Evolutionary conservation across 108 stramenopile species (phyloP).

Genomic region (Tribonema minus): DNA sequence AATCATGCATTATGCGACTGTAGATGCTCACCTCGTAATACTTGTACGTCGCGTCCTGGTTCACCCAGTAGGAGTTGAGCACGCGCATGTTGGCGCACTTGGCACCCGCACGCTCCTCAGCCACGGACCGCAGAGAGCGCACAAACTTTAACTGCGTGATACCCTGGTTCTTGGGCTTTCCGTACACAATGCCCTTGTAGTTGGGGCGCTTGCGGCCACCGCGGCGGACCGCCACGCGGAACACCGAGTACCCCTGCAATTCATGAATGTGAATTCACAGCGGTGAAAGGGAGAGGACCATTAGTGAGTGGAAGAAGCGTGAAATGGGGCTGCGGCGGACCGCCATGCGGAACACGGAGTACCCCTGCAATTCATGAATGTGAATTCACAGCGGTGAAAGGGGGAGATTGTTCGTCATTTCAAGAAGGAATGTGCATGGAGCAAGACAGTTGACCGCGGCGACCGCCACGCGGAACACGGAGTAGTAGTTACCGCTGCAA

Average conservation of each 20-base stretch:
- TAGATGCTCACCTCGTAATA: constrained; percentile 85
- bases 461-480: no score
- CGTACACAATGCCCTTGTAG: constrained; percentile 98
- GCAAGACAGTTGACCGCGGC: no score
- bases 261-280: no score
- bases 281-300: no score
- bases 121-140: constrained; percentile 91
- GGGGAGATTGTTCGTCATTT: no score
- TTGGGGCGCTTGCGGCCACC: constrained; percentile 99
- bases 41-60: constrained; percentile 99
- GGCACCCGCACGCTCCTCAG: constrained; percentile 98
- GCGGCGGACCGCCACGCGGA: constrained; percentile 97
- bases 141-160: constrained; percentile 98
- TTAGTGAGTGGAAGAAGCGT: no score
- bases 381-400: no score
- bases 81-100: constrained; percentile 92
- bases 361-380: constrained; percentile 70
- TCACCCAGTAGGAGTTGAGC: constrained; percentile 99
- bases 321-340: no score
- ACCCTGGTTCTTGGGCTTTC: constrained; percentile 99
- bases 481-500: no score
- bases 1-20: neutral
- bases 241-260: constrained; percentile 90
- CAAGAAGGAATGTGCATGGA: no score
- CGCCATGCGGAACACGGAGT: constrained; percentile 91